These are phyloP conservation scores for Crithidia acanthocephali DNA, from an alignment of 208 protist species.

Conservation along the genomic window DNA sequence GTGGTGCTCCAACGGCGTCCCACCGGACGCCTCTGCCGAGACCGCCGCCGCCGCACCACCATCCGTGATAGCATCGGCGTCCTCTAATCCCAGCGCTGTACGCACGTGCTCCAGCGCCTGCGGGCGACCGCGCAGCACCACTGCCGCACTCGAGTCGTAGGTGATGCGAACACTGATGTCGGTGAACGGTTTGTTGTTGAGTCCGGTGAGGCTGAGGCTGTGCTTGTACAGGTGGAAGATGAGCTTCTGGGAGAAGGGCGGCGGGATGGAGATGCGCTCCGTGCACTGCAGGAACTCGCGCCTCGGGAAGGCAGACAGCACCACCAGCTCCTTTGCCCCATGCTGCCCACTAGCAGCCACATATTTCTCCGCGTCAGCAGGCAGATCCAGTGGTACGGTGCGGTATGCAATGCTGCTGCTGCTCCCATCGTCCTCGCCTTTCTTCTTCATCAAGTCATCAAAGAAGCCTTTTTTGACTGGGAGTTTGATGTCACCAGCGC, in stretches of 20 bases:
- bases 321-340: slow-evolving; percentile 5
- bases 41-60: neutral
- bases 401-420: too few species aligned
- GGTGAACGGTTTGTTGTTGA: slow-evolving; percentile 23
- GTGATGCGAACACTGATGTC: slow-evolving; percentile 19
- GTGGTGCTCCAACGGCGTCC: neutral
- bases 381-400: neutral
- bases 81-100: neutral
- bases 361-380: neutral
- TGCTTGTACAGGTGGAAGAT: slow-evolving; percentile 27
- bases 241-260: slow-evolving; percentile 26
- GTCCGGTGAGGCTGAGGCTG: slow-evolving; percentile 14
- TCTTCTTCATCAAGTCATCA: neutral
- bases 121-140: slow-evolving; percentile 25
- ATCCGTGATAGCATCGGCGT: neutral
- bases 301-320: slow-evolving; percentile 27
- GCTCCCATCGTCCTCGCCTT: neutral
- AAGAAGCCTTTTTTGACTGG: neutral
- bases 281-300: slow-evolving; percentile 41
- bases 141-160: slow-evolving; percentile 28
- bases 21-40: neutral
- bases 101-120: neutral
- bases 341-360: neutral
- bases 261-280: slow-evolving; percentile 32
- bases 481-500: too few species aligned